Evolutionary conservation across 345 rosid genomes (phyloP).

Genomic region (Pugionium cornutum): DNA sequence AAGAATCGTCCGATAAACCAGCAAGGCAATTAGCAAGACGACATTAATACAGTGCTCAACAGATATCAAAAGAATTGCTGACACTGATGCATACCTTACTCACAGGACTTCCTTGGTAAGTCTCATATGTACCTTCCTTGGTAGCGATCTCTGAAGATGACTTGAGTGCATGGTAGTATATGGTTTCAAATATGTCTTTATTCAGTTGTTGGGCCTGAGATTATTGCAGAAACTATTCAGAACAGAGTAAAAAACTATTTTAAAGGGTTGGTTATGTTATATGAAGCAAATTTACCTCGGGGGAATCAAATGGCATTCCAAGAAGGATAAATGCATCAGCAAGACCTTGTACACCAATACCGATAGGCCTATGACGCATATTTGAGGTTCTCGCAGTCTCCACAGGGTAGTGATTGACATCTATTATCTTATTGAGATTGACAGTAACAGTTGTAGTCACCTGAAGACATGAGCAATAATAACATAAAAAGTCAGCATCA

Average conservation of each 20-base stretch:
- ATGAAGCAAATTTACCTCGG: conserved; percentile 52
- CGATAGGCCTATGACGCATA: conserved; percentile 81
- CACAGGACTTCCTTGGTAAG: conserved; percentile 81
- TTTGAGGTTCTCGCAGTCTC: conserved; percentile 86
- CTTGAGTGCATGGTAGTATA: conserved; percentile 80
- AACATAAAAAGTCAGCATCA: conserved; percentile 1
- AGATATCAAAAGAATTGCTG: not conserved
- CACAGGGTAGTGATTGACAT: conserved; percentile 90
- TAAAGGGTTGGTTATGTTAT: not conserved
- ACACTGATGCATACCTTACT: conserved; percentile 65
- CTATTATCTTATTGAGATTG: conserved; percentile 86
- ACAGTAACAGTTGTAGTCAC: conserved; percentile 63
- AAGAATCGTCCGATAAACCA: conserved; percentile 15
- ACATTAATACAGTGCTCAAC: not conserved
- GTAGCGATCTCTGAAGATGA: conserved; percentile 72
- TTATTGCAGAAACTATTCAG: conserved; percentile 25
- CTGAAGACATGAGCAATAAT: conserved; percentile 37
- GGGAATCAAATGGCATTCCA: conserved; percentile 90
- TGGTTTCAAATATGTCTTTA: conserved; percentile 89
- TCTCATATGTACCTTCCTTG: conserved; percentile 74
- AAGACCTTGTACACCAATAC: conserved; percentile 96
- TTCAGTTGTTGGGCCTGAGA: conserved; percentile 83
- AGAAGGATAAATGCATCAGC: conserved; percentile 90
- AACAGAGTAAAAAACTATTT: conserved; percentile 10
- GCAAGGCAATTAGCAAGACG: conserved; percentile 18